These are phyloP conservation scores for Colletotrichum sp. DNA, from an alignment of 2,329 filamentous ascomycete genomes.

Conservation along the genomic window DNA sequence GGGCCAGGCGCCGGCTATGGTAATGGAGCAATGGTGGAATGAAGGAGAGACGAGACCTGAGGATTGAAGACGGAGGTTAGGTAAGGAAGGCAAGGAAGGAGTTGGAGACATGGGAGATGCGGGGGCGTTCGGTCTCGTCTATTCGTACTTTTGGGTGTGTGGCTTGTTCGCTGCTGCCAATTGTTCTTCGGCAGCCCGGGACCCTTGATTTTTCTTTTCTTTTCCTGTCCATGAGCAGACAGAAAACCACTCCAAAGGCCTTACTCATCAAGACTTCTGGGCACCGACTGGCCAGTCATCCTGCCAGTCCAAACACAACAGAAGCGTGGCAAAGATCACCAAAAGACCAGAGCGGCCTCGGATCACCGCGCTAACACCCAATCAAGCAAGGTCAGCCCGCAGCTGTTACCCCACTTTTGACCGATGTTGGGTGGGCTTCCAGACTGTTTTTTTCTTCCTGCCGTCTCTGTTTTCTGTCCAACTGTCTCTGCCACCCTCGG, in stretches of 20 bases:
- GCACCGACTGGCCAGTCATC: neutral
- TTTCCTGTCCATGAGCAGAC: neutral
- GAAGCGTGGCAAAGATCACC: neutral
- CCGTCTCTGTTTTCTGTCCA: neutral
- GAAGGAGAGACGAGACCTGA: neutral
- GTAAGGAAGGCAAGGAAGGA: neutral
- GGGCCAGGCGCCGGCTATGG: neutral
- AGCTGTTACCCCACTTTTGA: neutral
- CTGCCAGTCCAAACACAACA: neutral
- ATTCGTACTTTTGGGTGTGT: neutral
- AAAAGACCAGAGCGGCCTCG: neutral
- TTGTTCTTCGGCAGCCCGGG: conserved; percentile 2
- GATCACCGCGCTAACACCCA: neutral
- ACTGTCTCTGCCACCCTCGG: neutral
- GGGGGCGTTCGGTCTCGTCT: neutral
- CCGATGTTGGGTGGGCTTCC: neutral
- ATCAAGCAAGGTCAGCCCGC: neutral
- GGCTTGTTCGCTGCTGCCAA: neutral
- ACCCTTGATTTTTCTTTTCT: neutral
- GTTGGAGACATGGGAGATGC: neutral
- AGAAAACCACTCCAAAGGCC: neutral
- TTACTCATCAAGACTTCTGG: neutral
- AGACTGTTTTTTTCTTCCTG: neutral
- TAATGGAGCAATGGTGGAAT: neutral
- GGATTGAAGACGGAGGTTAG: neutral